Conservation (phyloP, 148 eudicot genomes). For the Talinum fruticosum region DNA sequence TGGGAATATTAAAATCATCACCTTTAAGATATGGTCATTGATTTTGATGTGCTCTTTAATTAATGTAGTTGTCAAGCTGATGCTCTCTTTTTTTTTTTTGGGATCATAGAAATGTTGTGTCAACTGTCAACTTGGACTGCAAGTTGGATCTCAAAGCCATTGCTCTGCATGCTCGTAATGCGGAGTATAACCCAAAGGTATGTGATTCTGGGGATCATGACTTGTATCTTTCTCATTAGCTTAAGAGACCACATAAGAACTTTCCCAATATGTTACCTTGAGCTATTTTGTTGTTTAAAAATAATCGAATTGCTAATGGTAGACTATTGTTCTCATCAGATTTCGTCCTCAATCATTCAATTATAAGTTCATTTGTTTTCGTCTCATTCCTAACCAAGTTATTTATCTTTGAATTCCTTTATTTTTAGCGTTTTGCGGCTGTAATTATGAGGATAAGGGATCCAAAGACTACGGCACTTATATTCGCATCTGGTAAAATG, state of each 20-base stretch:
- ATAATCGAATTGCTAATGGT: neutral
- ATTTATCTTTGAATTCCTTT: neutral
- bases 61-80: neutral
- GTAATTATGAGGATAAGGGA: constrained; percentile 87
- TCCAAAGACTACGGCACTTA: constrained; percentile 80
- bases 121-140: constrained; percentile 79
- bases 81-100: neutral
- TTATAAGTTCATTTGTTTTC: neutral
- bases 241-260: neutral
- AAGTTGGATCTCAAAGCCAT: constrained; percentile 73
- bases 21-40: neutral
- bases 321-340: neutral
- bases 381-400: neutral
- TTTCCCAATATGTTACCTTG: neutral
- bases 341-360: neutral
- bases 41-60: neutral
- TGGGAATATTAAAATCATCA: neutral
- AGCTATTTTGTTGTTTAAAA: neutral
- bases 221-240: neutral
- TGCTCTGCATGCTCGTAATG: constrained; percentile 73
- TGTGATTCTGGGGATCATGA: neutral
- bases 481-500: constrained; percentile 86
- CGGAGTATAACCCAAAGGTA: constrained; percentile 85
- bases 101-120: constrained; percentile 45
- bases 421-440: constrained; percentile 77